Percentiles rank a stretch among this genome's conserved stretches.
Evolutionary conservation across 2,329 filamentous ascomycete genomes (phyloP).

Genomic region (Fusarium sp.): DNA sequence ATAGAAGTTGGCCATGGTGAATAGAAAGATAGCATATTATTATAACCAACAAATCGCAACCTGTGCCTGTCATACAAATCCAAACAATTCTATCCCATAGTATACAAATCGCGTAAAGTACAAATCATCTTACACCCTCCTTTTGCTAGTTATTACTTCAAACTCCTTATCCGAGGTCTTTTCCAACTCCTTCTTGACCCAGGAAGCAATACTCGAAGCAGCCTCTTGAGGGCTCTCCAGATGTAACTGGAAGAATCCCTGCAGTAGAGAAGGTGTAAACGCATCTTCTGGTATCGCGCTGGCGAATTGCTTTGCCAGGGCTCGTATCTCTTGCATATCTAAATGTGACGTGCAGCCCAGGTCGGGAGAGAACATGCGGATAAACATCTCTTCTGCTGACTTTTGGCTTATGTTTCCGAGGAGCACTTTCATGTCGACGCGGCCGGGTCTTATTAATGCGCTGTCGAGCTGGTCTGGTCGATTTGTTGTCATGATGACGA

Average conservation of each 20-base stretch:
- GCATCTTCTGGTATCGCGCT: conserved; percentile 60
- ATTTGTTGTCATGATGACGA: conserved; percentile 82
- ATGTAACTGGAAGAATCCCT: conserved; percentile 61
- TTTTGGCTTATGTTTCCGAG: conserved; percentile 63
- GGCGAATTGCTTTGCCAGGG: conserved; percentile 67
- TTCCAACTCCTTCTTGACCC: conserved; percentile 52
- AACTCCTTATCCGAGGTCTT: conserved; percentile 46
- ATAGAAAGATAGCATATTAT: not conserved
- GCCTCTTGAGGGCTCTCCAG: conserved; percentile 55
- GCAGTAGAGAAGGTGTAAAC: conserved; percentile 63
- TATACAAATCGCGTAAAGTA: conserved; percentile 5
- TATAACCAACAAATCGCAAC: not conserved
- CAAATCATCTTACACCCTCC: conserved; percentile 21
- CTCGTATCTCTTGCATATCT: conserved; percentile 46
- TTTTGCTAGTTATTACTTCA: conserved; percentile 40
- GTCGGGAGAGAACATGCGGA: conserved; percentile 58
- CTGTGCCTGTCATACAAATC: not conserved
- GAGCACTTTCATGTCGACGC: conserved; percentile 73
- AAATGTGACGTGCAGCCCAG: conserved; percentile 41
- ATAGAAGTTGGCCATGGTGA: not conserved
- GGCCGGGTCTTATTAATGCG: conserved; percentile 73
- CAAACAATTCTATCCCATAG: not conserved
- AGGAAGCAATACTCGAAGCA: conserved; percentile 48
- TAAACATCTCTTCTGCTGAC: conserved; percentile 60
- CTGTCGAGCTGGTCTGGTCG: conserved; percentile 72